phyloP scores from a whole-genome alignment of 768 basidiomycete species.

The Amylocystis lapponica region DNA sequence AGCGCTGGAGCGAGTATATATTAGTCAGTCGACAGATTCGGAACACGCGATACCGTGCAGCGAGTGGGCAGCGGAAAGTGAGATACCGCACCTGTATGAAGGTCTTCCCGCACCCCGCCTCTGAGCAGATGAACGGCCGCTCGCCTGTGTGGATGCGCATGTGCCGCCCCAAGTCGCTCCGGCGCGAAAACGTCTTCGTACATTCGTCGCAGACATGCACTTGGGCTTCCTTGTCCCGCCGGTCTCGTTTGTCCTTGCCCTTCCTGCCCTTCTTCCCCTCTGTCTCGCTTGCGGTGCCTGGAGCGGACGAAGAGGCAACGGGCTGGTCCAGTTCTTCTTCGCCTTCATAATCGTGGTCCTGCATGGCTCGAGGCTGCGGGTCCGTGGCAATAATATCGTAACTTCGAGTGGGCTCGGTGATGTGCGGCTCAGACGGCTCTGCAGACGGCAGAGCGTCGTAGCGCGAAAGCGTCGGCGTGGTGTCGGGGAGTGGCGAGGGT shows the following conservation, averaged over 20 bases:
- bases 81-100: constrained; percentile 72
- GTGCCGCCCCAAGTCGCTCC: constrained; percentile 80
- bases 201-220: constrained; percentile 70
- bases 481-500: constrained; percentile 2
- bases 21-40: neutral
- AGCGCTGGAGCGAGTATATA: constrained; percentile 45
- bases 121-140: constrained; percentile 72
- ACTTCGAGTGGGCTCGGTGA: neutral
- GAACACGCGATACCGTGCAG: too few relatives aligned
- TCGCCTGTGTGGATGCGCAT: constrained; percentile 90
- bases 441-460: constrained; percentile 2
- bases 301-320: constrained; percentile 15
- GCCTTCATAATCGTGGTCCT: neutral
- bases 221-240: constrained; percentile 42
- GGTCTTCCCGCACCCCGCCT: constrained; percentile 76
- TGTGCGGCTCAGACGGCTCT: neutral
- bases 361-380: too few relatives aligned
- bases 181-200: constrained; percentile 74
- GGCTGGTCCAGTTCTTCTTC: constrained; percentile 9
- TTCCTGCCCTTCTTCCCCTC: constrained; percentile 25
- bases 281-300: constrained; percentile 16
- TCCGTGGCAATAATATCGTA: neutral
- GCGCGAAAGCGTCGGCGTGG: constrained; percentile 1
- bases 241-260: constrained; percentile 25
- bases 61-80: neutral